These are phyloP conservation scores for Aquilaria agallochum DNA, from an alignment of 441 rosid genomes.

Conservation along the genomic window DNA sequence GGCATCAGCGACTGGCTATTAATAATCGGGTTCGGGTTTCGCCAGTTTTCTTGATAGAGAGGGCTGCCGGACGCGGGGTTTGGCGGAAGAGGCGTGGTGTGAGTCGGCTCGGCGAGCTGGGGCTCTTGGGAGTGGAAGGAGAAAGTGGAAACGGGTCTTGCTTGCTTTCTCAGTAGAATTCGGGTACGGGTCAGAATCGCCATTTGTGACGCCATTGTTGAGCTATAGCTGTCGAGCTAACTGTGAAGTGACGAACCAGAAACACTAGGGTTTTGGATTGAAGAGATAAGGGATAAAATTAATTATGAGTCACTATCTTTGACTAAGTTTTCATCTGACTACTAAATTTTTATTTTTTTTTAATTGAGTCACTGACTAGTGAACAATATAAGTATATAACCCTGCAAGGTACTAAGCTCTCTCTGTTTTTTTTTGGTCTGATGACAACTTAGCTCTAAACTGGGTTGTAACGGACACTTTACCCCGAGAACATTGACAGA, in stretches of 20 bases:
- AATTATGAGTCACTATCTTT: no score
- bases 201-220: slow-evolving; percentile 57
- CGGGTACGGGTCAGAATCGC: slow-evolving; percentile 39
- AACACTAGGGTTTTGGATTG: slow-evolving; percentile 2
- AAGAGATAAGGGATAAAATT: neutral
- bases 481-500: no score
- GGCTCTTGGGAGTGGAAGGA: slow-evolving; percentile 65
- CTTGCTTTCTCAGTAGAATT: slow-evolving; percentile 31
- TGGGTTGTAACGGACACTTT: no score
- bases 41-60: slow-evolving; percentile 75
- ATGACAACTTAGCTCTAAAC: no score
- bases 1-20: slow-evolving; percentile 40
- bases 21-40: slow-evolving; percentile 51
- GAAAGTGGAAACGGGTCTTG: slow-evolving; percentile 54
- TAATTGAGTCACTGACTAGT: no score
- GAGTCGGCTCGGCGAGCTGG: slow-evolving; percentile 47
- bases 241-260: neutral
- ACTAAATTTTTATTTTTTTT: no score
- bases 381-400: no score
- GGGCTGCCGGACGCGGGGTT: slow-evolving; percentile 91
- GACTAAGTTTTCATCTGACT: no score
- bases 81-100: slow-evolving; percentile 66
- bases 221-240: neutral
- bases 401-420: no score
- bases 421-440: no score